Evolutionary conservation across 75 land plant genomes (phyloP), one percentile per base, ranked within the genome.

Genomic region (Larix kaempferi): DNA sequence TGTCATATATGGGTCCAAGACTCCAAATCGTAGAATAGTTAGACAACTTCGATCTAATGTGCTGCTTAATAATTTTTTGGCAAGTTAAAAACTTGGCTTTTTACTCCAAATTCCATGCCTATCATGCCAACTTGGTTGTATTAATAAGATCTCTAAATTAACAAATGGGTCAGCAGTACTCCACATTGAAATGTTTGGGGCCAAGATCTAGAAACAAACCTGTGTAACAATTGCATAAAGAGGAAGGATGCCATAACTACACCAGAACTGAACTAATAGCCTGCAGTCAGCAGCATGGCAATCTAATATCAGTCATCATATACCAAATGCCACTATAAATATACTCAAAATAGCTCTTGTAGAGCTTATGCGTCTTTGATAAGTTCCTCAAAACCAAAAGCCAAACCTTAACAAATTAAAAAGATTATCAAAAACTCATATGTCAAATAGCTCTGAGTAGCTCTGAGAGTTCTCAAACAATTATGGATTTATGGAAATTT

Each of bases 171-270:
- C 4, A 3, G 4, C 72, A 69, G n/a, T 10, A 69, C 11, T 21
- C 19, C 41, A 39, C 65, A 77, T 55, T 26, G 74, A 39, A 58
- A 37, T 19, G 52, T 0, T 49, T 49, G 52, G 52, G 10, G 52
- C 52, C 52, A 49, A 49, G 52, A 49, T 49, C 52, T 49, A 49
- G 52, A 49, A 17, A 11, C 74, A 39, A 55, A 91, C 93, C 93
- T 88, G 88, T 16, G 87, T 79, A 27, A 89, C 78, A 59, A 91
- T 86, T 6, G 89, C 84, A 71, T 88, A 89, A 17, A 91, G 75
- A 56, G 91, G 89, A 29, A 91, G 89, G 17, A 90, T 91, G 86
- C 89, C 82, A 49, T 89, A 87, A 86, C 93, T 91, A 57, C 93
- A 89, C 91, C 91, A 89, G 74, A 91, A 89, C 71, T 91, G 93